Conservation (phyloP, 2,329 filamentous ascomycete species). For the Alternaria ventricosa region DNA sequence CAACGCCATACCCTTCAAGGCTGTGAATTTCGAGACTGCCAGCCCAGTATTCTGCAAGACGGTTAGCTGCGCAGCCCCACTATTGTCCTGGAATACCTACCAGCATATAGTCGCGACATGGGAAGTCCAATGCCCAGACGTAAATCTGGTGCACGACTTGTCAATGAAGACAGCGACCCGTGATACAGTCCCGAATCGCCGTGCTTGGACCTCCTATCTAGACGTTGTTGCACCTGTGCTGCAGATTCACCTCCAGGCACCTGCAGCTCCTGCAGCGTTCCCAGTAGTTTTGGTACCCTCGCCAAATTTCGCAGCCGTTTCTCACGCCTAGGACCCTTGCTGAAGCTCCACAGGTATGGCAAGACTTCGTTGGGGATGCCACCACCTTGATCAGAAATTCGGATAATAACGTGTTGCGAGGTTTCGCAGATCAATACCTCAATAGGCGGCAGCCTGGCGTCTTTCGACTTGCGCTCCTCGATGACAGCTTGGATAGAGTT, state of each 20-base stretch:
- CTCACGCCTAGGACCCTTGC: conserved; percentile 83
- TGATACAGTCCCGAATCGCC: conserved; percentile 43
- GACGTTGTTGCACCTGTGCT: conserved; percentile 23
- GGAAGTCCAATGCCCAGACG: conserved; percentile 91
- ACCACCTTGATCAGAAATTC: conserved; percentile 93
- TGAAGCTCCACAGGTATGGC: conserved; percentile 95
- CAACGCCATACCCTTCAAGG: conserved; percentile 92
- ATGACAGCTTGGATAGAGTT: conserved; percentile 95
- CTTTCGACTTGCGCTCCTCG: conserved; percentile 66
- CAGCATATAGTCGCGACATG: conserved; percentile 88
- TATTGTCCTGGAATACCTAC: conserved; percentile 14
- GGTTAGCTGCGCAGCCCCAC: not conserved
- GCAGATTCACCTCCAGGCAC: conserved; percentile 40
- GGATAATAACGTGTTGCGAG: conserved; percentile 91
- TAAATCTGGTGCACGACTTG: conserved; percentile 82
- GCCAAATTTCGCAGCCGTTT: conserved; percentile 83
- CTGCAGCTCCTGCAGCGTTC: conserved; percentile 86
- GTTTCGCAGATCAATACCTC: conserved; percentile 95
- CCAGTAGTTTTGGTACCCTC: conserved; percentile 88
- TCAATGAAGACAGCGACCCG: conserved; percentile 78
- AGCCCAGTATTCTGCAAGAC: conserved; percentile 81
- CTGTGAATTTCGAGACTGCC: conserved; percentile 90
- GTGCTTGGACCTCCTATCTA: conserved; percentile 29
- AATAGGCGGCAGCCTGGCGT: conserved; percentile 74
- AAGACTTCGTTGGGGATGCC: conserved; percentile 85